Percentiles rank a stretch among this genome's conserved stretches.
Conservation (phyloP, 2,329 filamentous ascomycete genomes). For the Neofusicoccum sp. region DNA sequence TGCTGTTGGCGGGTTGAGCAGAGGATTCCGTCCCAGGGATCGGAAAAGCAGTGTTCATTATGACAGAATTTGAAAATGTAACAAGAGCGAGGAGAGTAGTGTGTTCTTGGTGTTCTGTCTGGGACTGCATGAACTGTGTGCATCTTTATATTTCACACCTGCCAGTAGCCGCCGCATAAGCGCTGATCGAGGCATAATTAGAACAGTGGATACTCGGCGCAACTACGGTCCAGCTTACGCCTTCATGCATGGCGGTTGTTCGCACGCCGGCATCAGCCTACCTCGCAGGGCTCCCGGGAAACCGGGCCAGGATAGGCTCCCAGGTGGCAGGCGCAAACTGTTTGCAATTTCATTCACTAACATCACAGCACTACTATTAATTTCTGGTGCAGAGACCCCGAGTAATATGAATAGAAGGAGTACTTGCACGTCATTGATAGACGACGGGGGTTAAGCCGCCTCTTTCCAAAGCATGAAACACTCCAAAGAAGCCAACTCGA, state of each 20-base stretch:
- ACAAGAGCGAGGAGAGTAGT: neutral
- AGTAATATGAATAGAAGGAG: neutral
- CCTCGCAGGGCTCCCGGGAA: neutral
- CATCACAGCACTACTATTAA: neutral
- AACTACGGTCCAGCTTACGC: neutral
- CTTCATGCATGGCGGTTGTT: neutral
- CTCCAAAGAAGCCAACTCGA: constrained; percentile 23
- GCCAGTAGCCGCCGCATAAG: neutral
- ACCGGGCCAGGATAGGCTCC: neutral
- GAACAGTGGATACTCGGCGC: neutral
- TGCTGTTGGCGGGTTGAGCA: neutral
- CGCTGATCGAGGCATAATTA: neutral
- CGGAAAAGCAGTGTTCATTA: neutral
- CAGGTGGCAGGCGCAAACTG: neutral
- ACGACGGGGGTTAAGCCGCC: neutral
- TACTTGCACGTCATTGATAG: neutral
- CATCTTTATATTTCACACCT: neutral
- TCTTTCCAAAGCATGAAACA: constrained; percentile 22
- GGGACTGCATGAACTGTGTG: neutral
- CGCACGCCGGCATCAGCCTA: neutral
- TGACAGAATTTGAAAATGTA: neutral
- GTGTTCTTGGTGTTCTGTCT: neutral
- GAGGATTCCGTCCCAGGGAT: neutral
- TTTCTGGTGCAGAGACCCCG: neutral
- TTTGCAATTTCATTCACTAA: neutral